phyloP scores from a whole-genome alignment of 805 yeast genomes.

The Komagataella ulmi region DNA sequence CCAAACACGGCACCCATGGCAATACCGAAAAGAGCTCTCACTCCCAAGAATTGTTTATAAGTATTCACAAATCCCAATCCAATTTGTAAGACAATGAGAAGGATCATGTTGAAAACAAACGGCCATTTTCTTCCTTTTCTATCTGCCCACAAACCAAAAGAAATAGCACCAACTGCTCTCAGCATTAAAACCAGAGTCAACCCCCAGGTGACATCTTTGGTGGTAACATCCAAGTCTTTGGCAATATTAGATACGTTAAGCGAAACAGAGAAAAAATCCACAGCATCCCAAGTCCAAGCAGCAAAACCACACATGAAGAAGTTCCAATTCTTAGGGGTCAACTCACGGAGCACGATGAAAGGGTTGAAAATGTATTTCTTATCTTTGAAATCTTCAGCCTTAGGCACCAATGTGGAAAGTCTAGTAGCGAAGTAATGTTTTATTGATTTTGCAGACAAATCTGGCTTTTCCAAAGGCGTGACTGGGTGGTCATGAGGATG shows the following conservation, averaged over 20 bases:
- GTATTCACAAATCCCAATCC: conserved; percentile 51
- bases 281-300: conserved; percentile 57
- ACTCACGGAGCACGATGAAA: conserved; percentile 34
- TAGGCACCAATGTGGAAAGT: conserved; percentile 35
- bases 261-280: conserved; percentile 48
- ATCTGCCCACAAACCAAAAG: conserved; percentile 50
- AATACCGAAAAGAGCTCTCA: conserved; percentile 49
- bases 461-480: conserved; percentile 10
- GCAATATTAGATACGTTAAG: conserved; percentile 37
- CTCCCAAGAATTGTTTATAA: conserved; percentile 44
- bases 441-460: conserved; percentile 17
- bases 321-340: conserved; percentile 43
- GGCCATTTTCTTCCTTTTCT: conserved; percentile 52
- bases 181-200: conserved; percentile 57
- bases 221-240: conserved; percentile 24
- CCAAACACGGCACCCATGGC: conserved; percentile 47
- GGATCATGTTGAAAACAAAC: conserved; percentile 26
- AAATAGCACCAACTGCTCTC: conserved; percentile 50
- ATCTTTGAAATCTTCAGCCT: conserved; percentile 22
- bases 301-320: conserved; percentile 37
- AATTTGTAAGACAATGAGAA: conserved; percentile 40
- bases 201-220: conserved; percentile 49
- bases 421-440: conserved; percentile 27
- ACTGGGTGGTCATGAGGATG: neutral
- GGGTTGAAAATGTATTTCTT: conserved; percentile 36